Evolutionary conservation across 768 basidiomycete species (phyloP), one percentile per base, ranked within the genome.

Genomic region (Calocera viscosa): DNA sequence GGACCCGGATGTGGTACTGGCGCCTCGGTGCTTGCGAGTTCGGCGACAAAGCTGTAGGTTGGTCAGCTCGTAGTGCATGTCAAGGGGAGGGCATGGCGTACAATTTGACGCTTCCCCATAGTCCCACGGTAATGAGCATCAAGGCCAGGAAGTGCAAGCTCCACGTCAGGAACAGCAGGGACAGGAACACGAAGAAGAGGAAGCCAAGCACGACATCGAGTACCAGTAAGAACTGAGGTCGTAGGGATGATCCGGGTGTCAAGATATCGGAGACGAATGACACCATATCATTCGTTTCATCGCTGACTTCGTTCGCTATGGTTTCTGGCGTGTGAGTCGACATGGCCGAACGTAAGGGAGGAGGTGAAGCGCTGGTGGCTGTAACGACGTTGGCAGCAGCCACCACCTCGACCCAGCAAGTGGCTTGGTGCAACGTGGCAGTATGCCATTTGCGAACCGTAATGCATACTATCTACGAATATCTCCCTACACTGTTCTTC

Each of bases 31-130:
- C 19, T 79, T 72, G 80, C 78, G 14, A 89, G 75, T 71, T 90
- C 88, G 70, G 81, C 76, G n/a, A 87, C 80, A 72, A 86, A 85
- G 86, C 87, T 89, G 73, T 72, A 67, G 68, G 71, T 71, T 43
- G 65, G 67, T 70, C 53, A 70, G 33, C 40, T 43, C 10, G 64
- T 43, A 43, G 11, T 7, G 35, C 22, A 22, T 19, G 12, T 22
- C 7, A 34, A 22, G 64, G 1, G 41, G 17, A 19, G 12, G 22
- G 12, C 38, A 65, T 12, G 14, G 75, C 81, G 67, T 74, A 89
- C 91, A 90, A 92, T 77, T 91, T 91, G 0, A 91, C 80, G 70
- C 86, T 90, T 33, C 78, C 86, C 90, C 89, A 92, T 33, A 93
- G 77, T 33, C 80, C 82, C 16, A 86, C 72, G 71, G 86, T 85